Conservation (phyloP, 2,329 filamentous ascomycete genomes). For the Helotiales sp. region DNA sequence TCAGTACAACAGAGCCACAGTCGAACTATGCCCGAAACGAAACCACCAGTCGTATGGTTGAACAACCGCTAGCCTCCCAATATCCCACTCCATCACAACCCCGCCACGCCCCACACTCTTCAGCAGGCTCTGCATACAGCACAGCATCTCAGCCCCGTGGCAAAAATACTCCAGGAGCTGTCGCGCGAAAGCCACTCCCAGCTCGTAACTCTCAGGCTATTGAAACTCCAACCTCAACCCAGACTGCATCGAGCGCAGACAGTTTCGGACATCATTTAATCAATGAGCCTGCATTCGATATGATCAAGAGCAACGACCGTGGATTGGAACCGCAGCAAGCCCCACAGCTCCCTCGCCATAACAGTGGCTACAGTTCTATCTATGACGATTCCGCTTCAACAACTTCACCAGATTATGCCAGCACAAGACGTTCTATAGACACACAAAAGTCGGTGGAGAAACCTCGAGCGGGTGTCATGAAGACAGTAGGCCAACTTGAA, state of each 20-base stretch:
- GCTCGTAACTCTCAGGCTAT: constrained; percentile 39
- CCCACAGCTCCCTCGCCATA: constrained; percentile 35
- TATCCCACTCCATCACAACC: constrained; percentile 1
- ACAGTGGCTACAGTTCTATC: constrained; percentile 42
- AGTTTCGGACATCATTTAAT: constrained; percentile 44
- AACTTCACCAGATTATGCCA: constrained; percentile 76
- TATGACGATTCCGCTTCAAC: constrained; percentile 65
- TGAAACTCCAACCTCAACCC: constrained; percentile 40
- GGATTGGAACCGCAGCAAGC: constrained; percentile 18
- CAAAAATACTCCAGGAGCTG: constrained; percentile 45
- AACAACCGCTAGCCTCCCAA: constrained; percentile 19
- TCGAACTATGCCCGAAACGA: constrained; percentile 4
- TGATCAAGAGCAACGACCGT: constrained; percentile 25
- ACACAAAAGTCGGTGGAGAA: constrained; percentile 56
- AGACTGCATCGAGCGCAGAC: constrained; percentile 40
- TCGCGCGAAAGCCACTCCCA: constrained; percentile 54
- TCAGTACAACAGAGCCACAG: constrained; percentile 4
- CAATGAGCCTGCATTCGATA: constrained; percentile 50
- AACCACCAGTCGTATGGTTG: constrained; percentile 18
- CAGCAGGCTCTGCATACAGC: constrained; percentile 26
- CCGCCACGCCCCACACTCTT: constrained; percentile 21
- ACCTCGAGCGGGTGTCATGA: constrained; percentile 77
- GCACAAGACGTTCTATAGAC: constrained; percentile 43
- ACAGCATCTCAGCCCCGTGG: constrained; percentile 28
- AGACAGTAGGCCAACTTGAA: constrained; percentile 61